Evolutionary conservation across 2,329 filamentous ascomycete species (phyloP).

Genomic region (Penicillium sp.): DNA sequence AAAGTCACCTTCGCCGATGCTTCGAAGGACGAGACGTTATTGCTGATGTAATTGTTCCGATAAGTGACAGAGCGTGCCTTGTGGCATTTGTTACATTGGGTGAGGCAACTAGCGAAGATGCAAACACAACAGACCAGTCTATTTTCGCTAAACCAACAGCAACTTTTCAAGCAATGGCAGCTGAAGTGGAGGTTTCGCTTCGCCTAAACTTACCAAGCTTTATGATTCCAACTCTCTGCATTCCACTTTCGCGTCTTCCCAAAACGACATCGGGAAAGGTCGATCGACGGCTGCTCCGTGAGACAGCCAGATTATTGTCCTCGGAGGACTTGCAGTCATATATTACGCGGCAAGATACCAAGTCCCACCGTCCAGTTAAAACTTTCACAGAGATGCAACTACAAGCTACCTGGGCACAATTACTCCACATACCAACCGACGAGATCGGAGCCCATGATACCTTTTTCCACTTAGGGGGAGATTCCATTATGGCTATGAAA

Average conservation of each 20-base stretch:
- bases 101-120: neutral
- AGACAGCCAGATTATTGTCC: neutral
- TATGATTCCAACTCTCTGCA: constrained; percentile 6
- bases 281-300: neutral
- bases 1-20: constrained; percentile 30
- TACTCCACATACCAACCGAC: neutral
- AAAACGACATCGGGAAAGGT: neutral
- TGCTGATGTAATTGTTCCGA: constrained; percentile 16
- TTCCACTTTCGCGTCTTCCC: neutral
- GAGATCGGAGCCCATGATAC: neutral
- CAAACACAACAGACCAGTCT: neutral
- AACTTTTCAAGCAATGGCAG: neutral
- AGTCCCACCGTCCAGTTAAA: neutral
- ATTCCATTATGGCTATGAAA: neutral
- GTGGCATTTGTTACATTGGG: neutral
- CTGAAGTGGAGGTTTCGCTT: neutral
- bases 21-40: constrained; percentile 36
- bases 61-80: neutral
- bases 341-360: neutral
- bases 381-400: neutral
- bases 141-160: neutral
- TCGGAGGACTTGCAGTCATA: neutral
- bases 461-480: neutral
- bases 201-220: neutral
- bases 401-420: neutral